These are phyloP conservation scores for Panaeolus cyanescens DNA, from an alignment of 768 basidiomycete genomes.

Conservation along the genomic window DNA sequence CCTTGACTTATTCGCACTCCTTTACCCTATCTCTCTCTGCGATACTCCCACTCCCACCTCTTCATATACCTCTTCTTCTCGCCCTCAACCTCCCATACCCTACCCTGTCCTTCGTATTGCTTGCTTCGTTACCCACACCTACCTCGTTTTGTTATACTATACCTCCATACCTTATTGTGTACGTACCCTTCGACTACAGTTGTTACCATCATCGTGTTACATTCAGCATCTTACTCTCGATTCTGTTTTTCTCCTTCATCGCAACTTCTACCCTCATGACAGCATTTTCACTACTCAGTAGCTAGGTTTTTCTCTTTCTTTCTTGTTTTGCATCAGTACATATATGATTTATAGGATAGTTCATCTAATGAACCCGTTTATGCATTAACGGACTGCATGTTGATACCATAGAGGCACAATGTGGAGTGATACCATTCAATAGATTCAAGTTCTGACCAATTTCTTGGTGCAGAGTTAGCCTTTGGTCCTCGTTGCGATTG, in stretches of 20 bases:
- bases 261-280: background rate
- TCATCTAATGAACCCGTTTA: constrained; percentile 3
- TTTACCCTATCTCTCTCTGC: background rate
- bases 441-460: background rate
- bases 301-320: background rate
- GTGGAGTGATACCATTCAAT: background rate
- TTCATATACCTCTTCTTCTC: constrained; percentile 6
- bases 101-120: constrained; percentile 9
- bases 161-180: constrained; percentile 10
- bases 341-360: constrained; percentile 4
- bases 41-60: constrained; percentile 9
- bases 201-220: background rate
- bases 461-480: background rate
- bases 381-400: background rate
- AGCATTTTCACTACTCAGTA: constrained; percentile 2
- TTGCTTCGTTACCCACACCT: background rate
- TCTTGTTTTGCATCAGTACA: background rate
- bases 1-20: constrained; percentile 3
- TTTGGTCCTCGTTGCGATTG: background rate
- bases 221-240: background rate
- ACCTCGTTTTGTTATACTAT: constrained; percentile 2
- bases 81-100: constrained; percentile 3
- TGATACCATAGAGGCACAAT: background rate
- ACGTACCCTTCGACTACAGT: constrained; percentile 3
- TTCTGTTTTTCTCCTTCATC: background rate